Evolutionary conservation across 257 asterid genomes (phyloP).

Genomic region (Capsicum baccatum): DNA sequence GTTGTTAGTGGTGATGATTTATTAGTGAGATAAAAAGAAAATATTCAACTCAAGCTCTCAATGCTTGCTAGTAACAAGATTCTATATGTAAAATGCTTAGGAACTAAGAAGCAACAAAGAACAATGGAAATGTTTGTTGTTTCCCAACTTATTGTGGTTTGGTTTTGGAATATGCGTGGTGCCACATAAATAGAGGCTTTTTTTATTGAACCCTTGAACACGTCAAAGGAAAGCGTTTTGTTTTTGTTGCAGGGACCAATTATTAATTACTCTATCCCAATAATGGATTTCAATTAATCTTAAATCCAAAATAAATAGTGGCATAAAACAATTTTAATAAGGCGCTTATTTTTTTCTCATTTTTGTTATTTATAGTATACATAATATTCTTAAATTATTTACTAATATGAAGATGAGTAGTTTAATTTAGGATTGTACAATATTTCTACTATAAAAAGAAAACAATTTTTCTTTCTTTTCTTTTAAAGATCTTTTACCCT

Average conservation of each 20-base stretch:
- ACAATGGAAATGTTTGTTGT: neutral
- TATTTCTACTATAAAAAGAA: too few species aligned
- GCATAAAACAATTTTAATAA: too few species aligned
- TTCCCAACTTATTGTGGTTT: neutral
- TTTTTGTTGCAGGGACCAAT: neutral
- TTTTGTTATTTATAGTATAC: too few species aligned
- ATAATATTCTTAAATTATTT: too few species aligned
- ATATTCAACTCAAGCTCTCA: neutral
- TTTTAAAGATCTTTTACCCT: too few species aligned
- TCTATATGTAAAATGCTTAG: neutral
- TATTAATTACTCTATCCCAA: neutral
- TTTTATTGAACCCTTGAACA: slow-evolving; percentile 6
- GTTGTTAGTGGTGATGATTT: neutral
- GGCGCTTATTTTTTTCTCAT: too few species aligned
- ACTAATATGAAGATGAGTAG: too few species aligned
- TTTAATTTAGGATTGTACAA: too few species aligned
- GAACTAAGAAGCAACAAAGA: slow-evolving; percentile 21
- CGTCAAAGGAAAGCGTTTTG: neutral
- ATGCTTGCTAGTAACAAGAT: neutral
- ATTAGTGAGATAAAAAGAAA: neutral
- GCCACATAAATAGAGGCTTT: neutral
- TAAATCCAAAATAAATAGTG: neutral
- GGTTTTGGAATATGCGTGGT: slow-evolving; percentile 24
- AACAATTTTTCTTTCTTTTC: too few species aligned
- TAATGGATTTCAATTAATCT: neutral